Evolutionary conservation across 371 early-diverging fungal genomes (phyloP), one percentile per base, ranked within the genome.

Genomic region (Mucor saturninus): DNA sequence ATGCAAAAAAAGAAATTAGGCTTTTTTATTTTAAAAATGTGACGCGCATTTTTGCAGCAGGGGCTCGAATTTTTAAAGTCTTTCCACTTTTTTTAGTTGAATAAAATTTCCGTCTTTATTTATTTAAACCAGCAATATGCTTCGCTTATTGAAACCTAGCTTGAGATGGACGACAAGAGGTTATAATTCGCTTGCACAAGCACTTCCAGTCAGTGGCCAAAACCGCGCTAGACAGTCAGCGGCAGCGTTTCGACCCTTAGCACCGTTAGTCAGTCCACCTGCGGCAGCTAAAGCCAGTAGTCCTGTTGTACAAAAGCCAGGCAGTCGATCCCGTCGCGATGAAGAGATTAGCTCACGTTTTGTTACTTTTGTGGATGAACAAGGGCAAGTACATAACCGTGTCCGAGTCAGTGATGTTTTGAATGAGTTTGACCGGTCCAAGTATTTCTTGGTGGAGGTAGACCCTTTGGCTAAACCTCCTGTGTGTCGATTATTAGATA

Each of bases 401-500:
- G 58, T 61, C 10, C 72, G 68, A 4, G 53, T 81, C 6, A 62
- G 70, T 7, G 55, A 64, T 13, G 74, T 78, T 2, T 61, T 86
- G 45, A 46, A 54, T 14, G 49, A 69, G 5, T 62, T 84, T 55
- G 85, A 86, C 59, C 82, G 87, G 0, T 61, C 76, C 7, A 58
- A 66, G 26, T 84, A 73, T 61, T 84, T 79, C 55, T 57, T 86
- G 28, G 63, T 86, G 13, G 81, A 86, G 56, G 87, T 86, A 1
- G 80, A 83, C 21, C 69, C 83, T 8, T 54, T 56, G 1, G 77
- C 78, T 14, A 51, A 71, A 29, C 82, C 81, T 0, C 87, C 87
- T 6, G 81, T 83, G 13, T 86, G 87, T 62, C 80, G 84, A 48
- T 62, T 85, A 32, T 73, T 84, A 54, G 80, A 83, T 31, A 85